Conservation (phyloP, 768 basidiomycete species). For the Tulasnella sp. region DNA sequence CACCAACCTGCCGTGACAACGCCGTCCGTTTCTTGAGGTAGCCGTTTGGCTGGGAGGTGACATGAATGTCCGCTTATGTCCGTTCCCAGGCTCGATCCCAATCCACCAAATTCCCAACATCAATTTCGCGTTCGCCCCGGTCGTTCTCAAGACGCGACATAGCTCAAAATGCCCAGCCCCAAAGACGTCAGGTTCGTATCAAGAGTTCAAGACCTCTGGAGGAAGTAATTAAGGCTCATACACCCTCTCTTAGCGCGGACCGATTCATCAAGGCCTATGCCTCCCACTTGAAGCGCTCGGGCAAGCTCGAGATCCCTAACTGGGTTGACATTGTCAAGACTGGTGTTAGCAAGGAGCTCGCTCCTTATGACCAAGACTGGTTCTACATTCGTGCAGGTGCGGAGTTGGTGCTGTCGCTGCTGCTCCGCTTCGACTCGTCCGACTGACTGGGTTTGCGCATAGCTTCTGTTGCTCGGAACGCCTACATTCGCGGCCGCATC, state of each 20-base stretch:
- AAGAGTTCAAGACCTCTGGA: background rate
- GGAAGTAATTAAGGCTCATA: background rate
- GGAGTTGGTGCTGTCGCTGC: slow-evolving; percentile 37
- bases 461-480: slow-evolving; percentile 98
- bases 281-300: slow-evolving; percentile 94
- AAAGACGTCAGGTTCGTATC: slow-evolving; percentile 26
- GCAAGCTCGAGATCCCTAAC: slow-evolving; percentile 97
- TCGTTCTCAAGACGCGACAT: slow-evolving; percentile 10
- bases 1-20: no score
- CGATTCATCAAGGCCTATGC: slow-evolving; percentile 92
- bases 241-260: slow-evolving; percentile 63
- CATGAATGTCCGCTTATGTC: background rate
- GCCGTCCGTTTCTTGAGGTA: no score
- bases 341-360: slow-evolving; percentile 94
- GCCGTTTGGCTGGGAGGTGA: background rate
- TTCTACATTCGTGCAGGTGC: slow-evolving; percentile 97
- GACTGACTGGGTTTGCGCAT: slow-evolving; percentile 21
- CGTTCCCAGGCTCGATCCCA: slow-evolving; percentile 14
- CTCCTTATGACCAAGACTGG: slow-evolving; percentile 99
- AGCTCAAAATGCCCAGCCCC: slow-evolving; percentile 25
- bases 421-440: background rate
- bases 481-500: slow-evolving; percentile 98
- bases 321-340: slow-evolving; percentile 99
- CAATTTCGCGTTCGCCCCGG: slow-evolving; percentile 3
- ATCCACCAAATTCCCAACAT: slow-evolving; percentile 16